Evolutionary conservation across 1,284 basidiomycete species (phyloP).

Genomic region (Prillingera fragicola): DNA sequence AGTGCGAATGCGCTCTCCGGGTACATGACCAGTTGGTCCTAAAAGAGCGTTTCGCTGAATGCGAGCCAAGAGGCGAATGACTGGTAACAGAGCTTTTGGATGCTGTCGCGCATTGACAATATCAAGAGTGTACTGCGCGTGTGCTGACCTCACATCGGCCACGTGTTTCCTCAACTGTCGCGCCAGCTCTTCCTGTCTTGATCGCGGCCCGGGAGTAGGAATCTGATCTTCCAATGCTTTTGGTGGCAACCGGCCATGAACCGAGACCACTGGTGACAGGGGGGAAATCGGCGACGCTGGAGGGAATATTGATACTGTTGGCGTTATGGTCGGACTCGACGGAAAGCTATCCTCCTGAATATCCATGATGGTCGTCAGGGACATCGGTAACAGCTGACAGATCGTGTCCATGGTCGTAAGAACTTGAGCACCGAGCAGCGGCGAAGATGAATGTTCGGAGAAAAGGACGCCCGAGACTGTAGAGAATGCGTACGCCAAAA

Average conservation of each 20-base stretch:
- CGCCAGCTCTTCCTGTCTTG: constrained; percentile 22
- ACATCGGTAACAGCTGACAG: constrained; percentile 29
- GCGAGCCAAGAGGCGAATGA: constrained; percentile 25
- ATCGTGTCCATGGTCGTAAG: constrained; percentile 19
- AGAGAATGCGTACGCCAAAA: constrained; percentile 39
- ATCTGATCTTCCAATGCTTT: constrained; percentile 2
- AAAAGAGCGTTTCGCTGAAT: constrained; percentile 39
- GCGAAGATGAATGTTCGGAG: constrained; percentile 24
- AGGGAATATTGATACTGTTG: background rate
- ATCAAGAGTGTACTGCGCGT: constrained; percentile 24
- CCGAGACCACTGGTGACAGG: background rate
- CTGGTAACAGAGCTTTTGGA: constrained; percentile 15
- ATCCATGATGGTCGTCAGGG: constrained; percentile 21
- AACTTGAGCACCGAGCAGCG: constrained; percentile 24
- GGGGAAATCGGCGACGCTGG: background rate
- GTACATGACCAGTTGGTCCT: constrained; percentile 35
- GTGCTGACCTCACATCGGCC: constrained; percentile 12
- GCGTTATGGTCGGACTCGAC: too few relatives aligned
- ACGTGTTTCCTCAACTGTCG: constrained; percentile 23
- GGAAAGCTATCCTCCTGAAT: background rate
- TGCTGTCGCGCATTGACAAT: constrained; percentile 16
- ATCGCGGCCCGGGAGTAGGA: background rate
- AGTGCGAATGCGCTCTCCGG: constrained; percentile 38
- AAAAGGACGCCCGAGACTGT: constrained; percentile 30
- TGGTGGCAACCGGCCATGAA: background rate